These are phyloP conservation scores for Hexamita inflata DNA, from an alignment of 208 protist species.

Conservation along the genomic window DNA sequence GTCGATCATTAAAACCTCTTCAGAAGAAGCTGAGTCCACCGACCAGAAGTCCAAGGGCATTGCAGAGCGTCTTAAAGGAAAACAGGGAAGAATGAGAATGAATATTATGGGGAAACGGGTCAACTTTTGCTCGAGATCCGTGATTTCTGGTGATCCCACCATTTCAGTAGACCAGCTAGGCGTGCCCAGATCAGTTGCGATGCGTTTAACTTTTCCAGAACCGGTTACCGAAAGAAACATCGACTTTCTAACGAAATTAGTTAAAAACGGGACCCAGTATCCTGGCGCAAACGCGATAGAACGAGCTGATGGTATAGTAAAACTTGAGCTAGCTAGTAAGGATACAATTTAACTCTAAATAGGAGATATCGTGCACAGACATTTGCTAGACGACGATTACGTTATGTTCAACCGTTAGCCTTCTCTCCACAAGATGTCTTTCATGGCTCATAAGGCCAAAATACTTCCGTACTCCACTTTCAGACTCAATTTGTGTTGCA, in stretches of 20 bases:
- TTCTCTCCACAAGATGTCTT: conserved; percentile 90
- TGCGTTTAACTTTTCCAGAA: conserved; percentile 82
- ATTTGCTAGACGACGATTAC: conserved; percentile 87
- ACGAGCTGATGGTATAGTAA: neutral
- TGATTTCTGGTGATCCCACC: conserved; percentile 98
- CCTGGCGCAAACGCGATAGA: conserved; percentile 74
- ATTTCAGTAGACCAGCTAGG: conserved; percentile 82
- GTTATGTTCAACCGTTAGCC: conserved; percentile 98
- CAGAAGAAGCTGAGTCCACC: conserved; percentile 37
- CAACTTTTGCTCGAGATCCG: conserved; percentile 92
- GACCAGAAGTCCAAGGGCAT: conserved; percentile 59
- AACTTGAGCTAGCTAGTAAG: too few relatives aligned
- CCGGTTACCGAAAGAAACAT: conserved; percentile 77
- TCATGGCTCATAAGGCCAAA: conserved; percentile 80
- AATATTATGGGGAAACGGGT: conserved; percentile 98
- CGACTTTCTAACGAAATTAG: conserved; percentile 58
- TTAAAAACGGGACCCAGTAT: conserved; percentile 47
- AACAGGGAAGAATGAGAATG: conserved; percentile 88
- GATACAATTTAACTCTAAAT: too few relatives aligned
- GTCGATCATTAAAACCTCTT: neutral
- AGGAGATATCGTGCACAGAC: conserved; percentile 94
- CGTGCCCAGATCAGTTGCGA: conserved; percentile 81
- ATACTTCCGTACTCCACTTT: conserved; percentile 90
- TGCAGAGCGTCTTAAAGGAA: conserved; percentile 93
- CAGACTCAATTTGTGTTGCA: conserved; percentile 83